Percentiles rank a stretch among this genome's conserved stretches.
phyloP scores from a whole-genome alignment of 306 rosid genomes.

The Citrullus amarus region DNA sequence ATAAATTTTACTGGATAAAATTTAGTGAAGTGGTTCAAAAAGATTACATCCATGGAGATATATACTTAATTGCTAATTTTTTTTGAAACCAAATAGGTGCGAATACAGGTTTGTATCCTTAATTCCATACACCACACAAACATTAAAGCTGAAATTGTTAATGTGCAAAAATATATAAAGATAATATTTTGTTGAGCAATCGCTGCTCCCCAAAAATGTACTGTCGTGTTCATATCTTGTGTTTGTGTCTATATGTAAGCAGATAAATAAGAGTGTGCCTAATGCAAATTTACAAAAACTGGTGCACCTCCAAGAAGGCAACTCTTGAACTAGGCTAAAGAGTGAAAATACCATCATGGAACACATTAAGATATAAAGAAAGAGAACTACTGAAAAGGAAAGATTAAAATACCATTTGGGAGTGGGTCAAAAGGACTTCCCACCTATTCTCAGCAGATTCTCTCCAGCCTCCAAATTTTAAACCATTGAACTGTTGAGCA shows the following conservation, averaged over 20 bases:
- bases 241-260: not conserved
- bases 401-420: constrained; percentile 73
- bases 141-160: not conserved
- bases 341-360: not conserved
- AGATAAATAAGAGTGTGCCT: not conserved
- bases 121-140: not conserved
- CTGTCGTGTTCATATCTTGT: not conserved
- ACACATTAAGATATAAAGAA: not conserved
- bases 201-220: not conserved
- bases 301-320: not conserved
- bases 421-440: constrained; percentile 89
- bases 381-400: constrained; percentile 13
- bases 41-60: not conserved
- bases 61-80: not conserved
- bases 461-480: constrained; percentile 71
- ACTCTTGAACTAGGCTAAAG: not conserved
- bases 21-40: not conserved
- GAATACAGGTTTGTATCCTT: not conserved
- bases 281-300: not conserved
- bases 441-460: constrained; percentile 46
- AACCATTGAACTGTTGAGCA: constrained; percentile 26
- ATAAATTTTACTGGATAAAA: not conserved
- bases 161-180: not conserved
- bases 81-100: not conserved
- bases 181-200: not conserved